Evolutionary conservation across 495 filamentous ascomycete genomes (phyloP), one percentile per base, ranked within the genome.

Genomic region (Penicillium simplicissimum): DNA sequence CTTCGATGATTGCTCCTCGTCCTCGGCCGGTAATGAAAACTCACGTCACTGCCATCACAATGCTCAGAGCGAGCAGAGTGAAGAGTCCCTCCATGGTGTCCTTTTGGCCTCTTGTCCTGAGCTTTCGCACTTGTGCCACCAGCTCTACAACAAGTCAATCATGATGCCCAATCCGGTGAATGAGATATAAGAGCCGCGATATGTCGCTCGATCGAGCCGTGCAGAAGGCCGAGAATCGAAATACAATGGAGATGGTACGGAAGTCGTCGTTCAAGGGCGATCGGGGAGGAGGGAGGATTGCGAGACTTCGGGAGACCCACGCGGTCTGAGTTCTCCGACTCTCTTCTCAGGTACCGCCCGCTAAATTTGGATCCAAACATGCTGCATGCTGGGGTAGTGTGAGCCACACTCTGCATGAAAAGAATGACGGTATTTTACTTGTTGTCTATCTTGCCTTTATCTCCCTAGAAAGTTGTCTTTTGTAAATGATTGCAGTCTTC

Each of bases 41-140:
- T 76, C 85, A 97, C 95, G 95, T 93, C 70, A 92, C 79, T 65
- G 92, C 93, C 95, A 98, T 98, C 67, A 97, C 88, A 70, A 90
- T 83, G 84, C 89, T 88, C 81, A 96, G 80, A 38, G 83, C 84
- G 77, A 97, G 85, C 79, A 98, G 79, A 70, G 93, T 89, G 65
- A 96, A 87, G 54, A 97, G 82, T 72, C 93, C 93, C 74, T 92
- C 90, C 85, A 91, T 82, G 67, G 55, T 55, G 51, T 53, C 15
- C 48, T 34, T 52, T 52, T 75, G 57, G 63, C 61, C 67, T 61
- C 67, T 59, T 70, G 59, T 63, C 63, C 55, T 59, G 57, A 62
- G 58, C 70, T 61, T 71, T 72, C 49, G 58, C 67, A 67, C 55
- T 62, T 57, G 67, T 56, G 58, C 61, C 43, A 56, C 61, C 43